These are phyloP conservation scores for Chaetomidium leptoderma DNA, from an alignment of 495 filamentous ascomycete species.

Conservation along the genomic window DNA sequence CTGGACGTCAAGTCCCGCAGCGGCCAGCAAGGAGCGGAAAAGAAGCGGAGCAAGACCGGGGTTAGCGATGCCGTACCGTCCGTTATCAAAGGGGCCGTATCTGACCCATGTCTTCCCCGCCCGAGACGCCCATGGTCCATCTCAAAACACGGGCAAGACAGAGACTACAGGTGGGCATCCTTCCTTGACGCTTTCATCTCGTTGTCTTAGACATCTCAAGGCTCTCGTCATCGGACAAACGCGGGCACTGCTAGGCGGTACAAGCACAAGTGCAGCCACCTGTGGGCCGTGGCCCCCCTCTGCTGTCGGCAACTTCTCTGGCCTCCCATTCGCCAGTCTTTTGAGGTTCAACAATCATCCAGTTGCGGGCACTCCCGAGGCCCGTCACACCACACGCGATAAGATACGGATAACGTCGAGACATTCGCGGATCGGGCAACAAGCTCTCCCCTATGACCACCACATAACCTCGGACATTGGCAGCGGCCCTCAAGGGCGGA, in stretches of 20 bases:
- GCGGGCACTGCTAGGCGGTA: neutral
- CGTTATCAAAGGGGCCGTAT: neutral
- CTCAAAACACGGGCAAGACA: neutral
- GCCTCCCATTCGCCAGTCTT: constrained; percentile 2
- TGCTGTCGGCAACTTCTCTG: neutral
- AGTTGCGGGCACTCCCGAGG: neutral
- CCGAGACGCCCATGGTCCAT: neutral
- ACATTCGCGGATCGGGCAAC: neutral
- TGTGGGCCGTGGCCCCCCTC: too few relatives aligned
- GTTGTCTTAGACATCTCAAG: neutral
- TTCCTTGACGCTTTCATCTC: neutral
- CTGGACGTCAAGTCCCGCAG: constrained; percentile 13
- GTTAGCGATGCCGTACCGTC: neutral
- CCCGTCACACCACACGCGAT: constrained; percentile 4
- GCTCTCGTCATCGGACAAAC: neutral
- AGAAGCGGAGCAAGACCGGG: constrained; percentile 9
- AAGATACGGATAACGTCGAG: constrained; percentile 1
- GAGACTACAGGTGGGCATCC: neutral
- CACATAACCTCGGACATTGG: neutral
- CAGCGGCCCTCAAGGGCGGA: neutral
- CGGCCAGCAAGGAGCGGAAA: neutral
- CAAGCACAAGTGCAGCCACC: neutral
- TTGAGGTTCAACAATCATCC: neutral
- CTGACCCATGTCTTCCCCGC: neutral
- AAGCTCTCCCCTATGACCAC: neutral